Conservation (phyloP, 2,329 filamentous ascomycete genomes). For the Rugonectria rugulosa region DNA sequence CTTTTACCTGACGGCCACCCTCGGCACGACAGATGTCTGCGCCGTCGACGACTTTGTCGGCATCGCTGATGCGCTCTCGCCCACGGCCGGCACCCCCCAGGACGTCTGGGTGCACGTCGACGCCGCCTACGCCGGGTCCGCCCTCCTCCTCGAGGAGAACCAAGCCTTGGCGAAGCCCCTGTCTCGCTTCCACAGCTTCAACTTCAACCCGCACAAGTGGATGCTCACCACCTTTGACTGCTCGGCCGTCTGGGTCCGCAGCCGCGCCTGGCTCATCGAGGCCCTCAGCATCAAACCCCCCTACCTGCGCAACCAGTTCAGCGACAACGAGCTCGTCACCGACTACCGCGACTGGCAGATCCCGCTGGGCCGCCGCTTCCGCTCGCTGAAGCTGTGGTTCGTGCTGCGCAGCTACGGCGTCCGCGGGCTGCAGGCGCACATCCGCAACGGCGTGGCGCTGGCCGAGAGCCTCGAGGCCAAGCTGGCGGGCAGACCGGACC, state of each 20-base stretch:
- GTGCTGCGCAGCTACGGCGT: slow-evolving; percentile 86
- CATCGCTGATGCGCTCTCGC: slow-evolving; percentile 62
- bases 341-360: slow-evolving; percentile 99
- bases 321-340: slow-evolving; percentile 83
- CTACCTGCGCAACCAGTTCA: slow-evolving; percentile 83
- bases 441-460: slow-evolving; percentile 71
- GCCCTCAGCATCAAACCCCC: slow-evolving; percentile 81
- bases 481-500: slow-evolving; percentile 65
- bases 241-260: slow-evolving; percentile 80
- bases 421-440: slow-evolving; percentile 75
- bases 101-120: slow-evolving; percentile 92
- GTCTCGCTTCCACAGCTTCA: slow-evolving; percentile 81
- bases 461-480: slow-evolving; percentile 75
- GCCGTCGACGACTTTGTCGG: slow-evolving; percentile 82
- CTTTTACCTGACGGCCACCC: slow-evolving; percentile 83
- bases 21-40: slow-evolving; percentile 90
- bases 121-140: slow-evolving; percentile 89
- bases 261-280: slow-evolving; percentile 77
- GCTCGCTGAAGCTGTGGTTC: slow-evolving; percentile 94
- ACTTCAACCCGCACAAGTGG: slow-evolving; percentile 99
- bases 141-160: slow-evolving; percentile 82
- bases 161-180: slow-evolving; percentile 71
- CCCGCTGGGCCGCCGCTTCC: slow-evolving; percentile 86
- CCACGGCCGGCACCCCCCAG: slow-evolving; percentile 42
- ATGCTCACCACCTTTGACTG: slow-evolving; percentile 91